phyloP scores from a whole-genome alignment of 441 rosid species.

The Syzygium syzygioides region DNA sequence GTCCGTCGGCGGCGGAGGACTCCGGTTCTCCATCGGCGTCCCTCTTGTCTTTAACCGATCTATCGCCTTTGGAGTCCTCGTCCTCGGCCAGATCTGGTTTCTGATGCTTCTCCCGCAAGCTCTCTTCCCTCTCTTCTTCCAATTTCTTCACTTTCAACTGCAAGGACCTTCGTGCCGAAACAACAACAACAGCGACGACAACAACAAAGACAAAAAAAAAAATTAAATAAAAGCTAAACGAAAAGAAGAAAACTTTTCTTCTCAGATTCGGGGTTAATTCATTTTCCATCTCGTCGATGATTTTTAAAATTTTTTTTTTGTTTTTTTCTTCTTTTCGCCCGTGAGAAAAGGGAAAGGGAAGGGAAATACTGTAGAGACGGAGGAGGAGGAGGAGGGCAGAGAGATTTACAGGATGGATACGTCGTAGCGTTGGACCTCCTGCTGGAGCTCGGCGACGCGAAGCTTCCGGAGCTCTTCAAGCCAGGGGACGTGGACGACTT shows the following conservation, averaged over 20 bases:
- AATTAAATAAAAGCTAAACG: neutral
- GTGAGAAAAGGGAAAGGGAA: neutral
- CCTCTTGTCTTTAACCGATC: constrained; percentile 19
- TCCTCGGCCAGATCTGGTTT: constrained; percentile 42
- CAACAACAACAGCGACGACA: neutral
- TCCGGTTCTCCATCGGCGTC: constrained; percentile 3
- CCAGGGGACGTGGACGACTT: constrained; percentile 36
- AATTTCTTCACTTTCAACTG: constrained; percentile 48
- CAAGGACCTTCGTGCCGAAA: constrained; percentile 27
- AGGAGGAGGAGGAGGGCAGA: neutral
- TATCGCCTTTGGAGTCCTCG: constrained; percentile 5
- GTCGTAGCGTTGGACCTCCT: constrained; percentile 51
- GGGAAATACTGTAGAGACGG: neutral
- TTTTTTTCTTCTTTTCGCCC: neutral
- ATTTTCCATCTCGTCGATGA: neutral
- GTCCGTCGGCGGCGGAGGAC: constrained; percentile 1
- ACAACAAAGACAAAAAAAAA: neutral
- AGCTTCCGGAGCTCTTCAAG: constrained; percentile 54
- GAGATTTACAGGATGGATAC: constrained; percentile 44
- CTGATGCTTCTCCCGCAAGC: constrained; percentile 13
- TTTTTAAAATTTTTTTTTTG: neutral
- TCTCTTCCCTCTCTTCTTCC: constrained; percentile 38
- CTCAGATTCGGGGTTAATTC: neutral
- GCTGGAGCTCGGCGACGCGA: constrained; percentile 59
- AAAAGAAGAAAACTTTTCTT: neutral